Conservation (phyloP, 2,329 filamentous ascomycete species). For the Tolypocladium sp. region DNA sequence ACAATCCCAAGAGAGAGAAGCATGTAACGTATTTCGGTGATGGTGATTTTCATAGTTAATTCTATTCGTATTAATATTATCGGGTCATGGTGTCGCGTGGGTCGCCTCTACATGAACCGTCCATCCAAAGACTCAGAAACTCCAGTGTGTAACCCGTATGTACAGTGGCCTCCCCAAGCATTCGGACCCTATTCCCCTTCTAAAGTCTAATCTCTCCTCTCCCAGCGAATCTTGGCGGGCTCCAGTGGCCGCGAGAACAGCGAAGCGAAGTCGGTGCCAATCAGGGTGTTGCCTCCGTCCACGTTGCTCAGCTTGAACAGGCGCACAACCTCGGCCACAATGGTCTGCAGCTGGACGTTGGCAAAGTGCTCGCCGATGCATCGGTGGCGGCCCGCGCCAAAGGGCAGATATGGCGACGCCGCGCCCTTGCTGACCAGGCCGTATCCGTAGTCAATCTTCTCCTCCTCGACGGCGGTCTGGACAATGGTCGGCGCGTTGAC, state of each 20-base stretch:
- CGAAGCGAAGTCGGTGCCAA: conserved; percentile 59
- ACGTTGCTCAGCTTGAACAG: conserved; percentile 72
- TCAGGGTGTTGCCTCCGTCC: conserved; percentile 59
- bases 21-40: too few relatives aligned
- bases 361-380: conserved; percentile 98
- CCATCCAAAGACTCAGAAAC: background rate
- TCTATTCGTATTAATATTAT: background rate
- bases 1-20: background rate
- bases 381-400: conserved; percentile 84
- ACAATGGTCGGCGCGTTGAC: conserved; percentile 40
- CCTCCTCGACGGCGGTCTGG: conserved; percentile 43
- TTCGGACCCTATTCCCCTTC: background rate
- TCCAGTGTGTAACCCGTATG: background rate
- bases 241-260: conserved; percentile 67
- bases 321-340: conserved; percentile 67
- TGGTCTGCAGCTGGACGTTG: conserved; percentile 83
- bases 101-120: background rate
- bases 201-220: conserved; percentile 45
- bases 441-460: conserved; percentile 88
- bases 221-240: conserved; percentile 66
- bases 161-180: background rate
- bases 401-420: conserved; percentile 83
- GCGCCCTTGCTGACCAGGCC: conserved; percentile 88
- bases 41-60: background rate
- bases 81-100: background rate